Evolutionary conservation across 352 stramenopile species (phyloP).

Genomic region (Phytophthora idaei): DNA sequence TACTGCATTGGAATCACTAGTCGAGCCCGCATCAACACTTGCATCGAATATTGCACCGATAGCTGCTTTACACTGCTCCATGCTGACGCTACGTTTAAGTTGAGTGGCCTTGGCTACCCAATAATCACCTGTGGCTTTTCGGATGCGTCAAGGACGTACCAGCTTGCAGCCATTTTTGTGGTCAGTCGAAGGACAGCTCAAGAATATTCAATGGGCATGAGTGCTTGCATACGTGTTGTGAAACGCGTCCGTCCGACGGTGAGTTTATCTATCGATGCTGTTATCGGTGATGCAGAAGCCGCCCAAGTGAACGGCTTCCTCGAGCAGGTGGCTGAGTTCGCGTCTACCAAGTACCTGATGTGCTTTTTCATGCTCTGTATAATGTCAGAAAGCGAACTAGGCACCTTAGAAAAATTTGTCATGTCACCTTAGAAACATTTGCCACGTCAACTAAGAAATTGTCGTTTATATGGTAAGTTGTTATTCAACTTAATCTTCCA

Average conservation of each 20-base stretch:
- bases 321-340: background rate
- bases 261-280: background rate
- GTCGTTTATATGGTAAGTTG: too few species aligned
- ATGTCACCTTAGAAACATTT: too few species aligned
- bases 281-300: background rate
- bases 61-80: background rate
- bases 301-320: background rate
- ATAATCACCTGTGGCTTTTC: background rate
- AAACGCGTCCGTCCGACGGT: background rate
- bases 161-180: background rate
- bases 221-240: background rate
- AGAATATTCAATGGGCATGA: background rate
- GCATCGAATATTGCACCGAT: background rate
- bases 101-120: background rate
- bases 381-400: background rate
- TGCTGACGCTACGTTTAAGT: background rate
- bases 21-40: background rate
- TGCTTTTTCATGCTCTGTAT: background rate
- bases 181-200: background rate
- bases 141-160: background rate
- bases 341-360: background rate
- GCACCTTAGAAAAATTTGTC: too few species aligned
- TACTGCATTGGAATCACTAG: background rate
- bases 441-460: too few species aligned
- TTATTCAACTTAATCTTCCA: too few species aligned